phyloP scores from a whole-genome alignment of 768 basidiomycete genomes.

The Suillus variegatus region DNA sequence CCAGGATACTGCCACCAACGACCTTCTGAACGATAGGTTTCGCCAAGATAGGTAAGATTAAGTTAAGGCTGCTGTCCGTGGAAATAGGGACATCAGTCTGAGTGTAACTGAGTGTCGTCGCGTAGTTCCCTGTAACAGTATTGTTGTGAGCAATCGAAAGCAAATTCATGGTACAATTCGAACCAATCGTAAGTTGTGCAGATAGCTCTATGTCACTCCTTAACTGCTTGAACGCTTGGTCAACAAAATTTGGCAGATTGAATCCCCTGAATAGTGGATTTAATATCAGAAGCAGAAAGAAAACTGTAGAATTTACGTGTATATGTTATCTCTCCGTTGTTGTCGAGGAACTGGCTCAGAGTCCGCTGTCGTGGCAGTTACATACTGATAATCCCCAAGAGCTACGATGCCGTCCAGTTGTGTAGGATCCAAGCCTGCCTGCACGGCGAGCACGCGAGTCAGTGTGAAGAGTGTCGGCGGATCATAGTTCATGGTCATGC shows the following conservation, averaged over 20 bases:
- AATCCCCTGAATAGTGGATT: slow-evolving; percentile 49
- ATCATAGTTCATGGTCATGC: slow-evolving; percentile 68
- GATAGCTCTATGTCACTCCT: slow-evolving; percentile 60
- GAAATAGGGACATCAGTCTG: slow-evolving; percentile 55
- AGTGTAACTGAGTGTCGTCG: slow-evolving; percentile 60
- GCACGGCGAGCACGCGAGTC: slow-evolving; percentile 63
- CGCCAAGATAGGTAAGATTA: slow-evolving; percentile 70
- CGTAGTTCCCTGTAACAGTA: slow-evolving; percentile 52
- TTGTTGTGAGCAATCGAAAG: slow-evolving; percentile 9
- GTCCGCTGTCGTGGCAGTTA: slow-evolving; percentile 36
- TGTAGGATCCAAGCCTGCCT: slow-evolving; percentile 58
- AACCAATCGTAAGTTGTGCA: slow-evolving; percentile 59
- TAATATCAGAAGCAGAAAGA: neutral
- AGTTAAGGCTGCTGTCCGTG: slow-evolving; percentile 62
- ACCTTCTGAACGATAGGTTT: slow-evolving; percentile 75
- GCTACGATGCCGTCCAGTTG: slow-evolving; percentile 68
- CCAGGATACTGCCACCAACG: slow-evolving; percentile 56
- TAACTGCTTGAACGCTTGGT: slow-evolving; percentile 65
- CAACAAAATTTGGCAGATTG: slow-evolving; percentile 60
- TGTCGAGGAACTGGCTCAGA: slow-evolving; percentile 27
- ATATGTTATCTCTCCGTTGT: slow-evolving; percentile 47
- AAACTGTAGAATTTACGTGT: slow-evolving; percentile 43
- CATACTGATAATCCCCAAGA: slow-evolving; percentile 67
- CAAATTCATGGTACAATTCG: neutral
- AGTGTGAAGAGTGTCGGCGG: slow-evolving; percentile 70